Evolutionary conservation across 2,329 filamentous ascomycete species (phyloP), one percentile per base, ranked within the genome.

Genomic region (Lachnum nothofagi): DNA sequence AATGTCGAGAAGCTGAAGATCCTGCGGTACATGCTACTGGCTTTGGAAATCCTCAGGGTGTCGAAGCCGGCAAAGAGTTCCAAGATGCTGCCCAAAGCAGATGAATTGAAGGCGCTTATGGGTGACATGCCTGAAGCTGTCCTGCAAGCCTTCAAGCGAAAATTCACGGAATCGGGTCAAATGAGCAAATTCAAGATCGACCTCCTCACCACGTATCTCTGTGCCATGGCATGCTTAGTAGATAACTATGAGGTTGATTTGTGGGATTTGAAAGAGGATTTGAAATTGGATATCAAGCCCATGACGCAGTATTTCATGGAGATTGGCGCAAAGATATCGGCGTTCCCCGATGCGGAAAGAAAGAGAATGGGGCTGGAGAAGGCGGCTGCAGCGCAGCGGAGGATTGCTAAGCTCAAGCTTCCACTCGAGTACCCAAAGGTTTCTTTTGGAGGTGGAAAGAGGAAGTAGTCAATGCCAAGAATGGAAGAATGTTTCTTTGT

Each of bases 361-460:
- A 64, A 66, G 24, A 80, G 76, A 65, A 70, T 74, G 56, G 74
- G 78, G 49, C 75, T 82, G 56, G 78, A 77, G 25, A 83, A 82
- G 64, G 78, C 79, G 1, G 76, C 80, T 61, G 77, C 76, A 3
- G 67, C 68, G 17, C 80, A 80, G 48, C 80, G 82, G 53, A 76
- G 77, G 51, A 70, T 91, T 42, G 90, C 86, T 10, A 82, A 82
- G 58, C 71, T 97, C 60, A 80, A 77, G 59, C 67, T 96, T 54
- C 93, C 93, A 3, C 71, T 96, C 40, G 77, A 83, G 51, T 96
- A 96, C 65, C 93, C 91, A 1, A 90, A 85, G 71, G 52, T 62
- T 7, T 51, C 59, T 1, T 58, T 58, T 51, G 59, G 57, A 12
- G 58, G 58, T 42, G 42, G n/a, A n/a, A 60, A 42, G 24, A 60